phyloP scores from a whole-genome alignment of 2,329 filamentous ascomycete species.

The Didymella sp. region DNA sequence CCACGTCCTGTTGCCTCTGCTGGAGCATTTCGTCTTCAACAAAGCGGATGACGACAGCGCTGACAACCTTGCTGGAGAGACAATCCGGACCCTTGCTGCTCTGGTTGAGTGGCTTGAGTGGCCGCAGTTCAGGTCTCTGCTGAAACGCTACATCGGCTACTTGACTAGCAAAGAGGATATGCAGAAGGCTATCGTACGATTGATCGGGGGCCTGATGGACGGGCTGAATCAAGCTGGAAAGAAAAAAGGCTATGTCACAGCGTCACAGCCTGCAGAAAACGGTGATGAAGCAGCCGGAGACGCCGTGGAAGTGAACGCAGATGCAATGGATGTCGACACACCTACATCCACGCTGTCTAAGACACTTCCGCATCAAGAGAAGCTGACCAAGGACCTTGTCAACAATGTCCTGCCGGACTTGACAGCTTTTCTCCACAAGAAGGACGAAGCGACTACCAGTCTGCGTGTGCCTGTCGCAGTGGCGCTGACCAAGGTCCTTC shows the following conservation, averaged over 20 bases:
- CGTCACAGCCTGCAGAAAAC: constrained; percentile 10
- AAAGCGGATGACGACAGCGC: constrained; percentile 77
- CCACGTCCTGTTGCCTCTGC: constrained; percentile 85
- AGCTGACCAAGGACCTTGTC: constrained; percentile 74
- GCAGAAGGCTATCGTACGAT: constrained; percentile 83
- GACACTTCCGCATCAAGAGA: constrained; percentile 71
- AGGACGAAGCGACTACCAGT: constrained; percentile 93
- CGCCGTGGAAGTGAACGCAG: constrained; percentile 37
- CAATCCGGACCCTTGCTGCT: constrained; percentile 78
- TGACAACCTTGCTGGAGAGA: constrained; percentile 84
- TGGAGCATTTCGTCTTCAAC: constrained; percentile 94
- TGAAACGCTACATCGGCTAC: constrained; percentile 84
- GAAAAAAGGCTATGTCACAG: constrained; percentile 43
- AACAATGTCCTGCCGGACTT: constrained; percentile 80
- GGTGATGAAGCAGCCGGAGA: constrained; percentile 51
- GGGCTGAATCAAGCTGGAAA: constrained; percentile 66
- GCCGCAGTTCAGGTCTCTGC: constrained; percentile 85
- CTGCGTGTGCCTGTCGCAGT: constrained; percentile 89
- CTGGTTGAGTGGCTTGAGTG: constrained; percentile 82
- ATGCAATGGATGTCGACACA: constrained; percentile 37
- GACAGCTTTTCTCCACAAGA: constrained; percentile 86
- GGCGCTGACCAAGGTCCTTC: constrained; percentile 85
- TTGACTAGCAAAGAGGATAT: constrained; percentile 79
- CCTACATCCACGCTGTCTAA: constrained; percentile 58
- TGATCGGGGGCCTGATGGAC: constrained; percentile 83